Evolutionary conservation across 2,329 filamentous ascomycete species (phyloP), one percentile per base, ranked within the genome.

Genomic region (Trichoderma harzianum): DNA sequence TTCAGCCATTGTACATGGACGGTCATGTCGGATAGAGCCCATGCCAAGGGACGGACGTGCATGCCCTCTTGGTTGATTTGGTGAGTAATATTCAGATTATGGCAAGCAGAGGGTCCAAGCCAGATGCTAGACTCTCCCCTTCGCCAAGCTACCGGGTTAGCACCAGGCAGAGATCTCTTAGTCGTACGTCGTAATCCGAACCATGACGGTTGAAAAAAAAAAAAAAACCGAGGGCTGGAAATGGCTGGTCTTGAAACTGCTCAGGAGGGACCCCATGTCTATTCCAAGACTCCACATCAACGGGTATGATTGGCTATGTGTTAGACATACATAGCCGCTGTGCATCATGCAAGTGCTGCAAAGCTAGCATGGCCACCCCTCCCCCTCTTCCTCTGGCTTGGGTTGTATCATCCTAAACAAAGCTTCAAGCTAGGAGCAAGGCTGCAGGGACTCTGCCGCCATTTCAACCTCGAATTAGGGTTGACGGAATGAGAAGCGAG

Each of bases 301-400:
- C 30, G 30, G 18, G 24, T 7, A n/a, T 76, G 67, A 82, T 82
- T 82, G 80, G 80, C 26, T 74, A 77, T 73, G 74, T 78, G 76
- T 79, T 76, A 78, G 77, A 79, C 77, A 76, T 80, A 82, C 80
- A 82, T 82, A 82, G 79, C 80, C 81, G 81, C 80, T 82, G 78
- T 81, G 80, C 79, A 80, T 79, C 76, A 82, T 82, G 81, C 80
- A 81, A 81, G 80, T 81, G 80, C 78, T 66, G 81, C 79, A 78
- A 36, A 79, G 76, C 79, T 78, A 70, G 68, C 66, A 70, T 60
- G 60, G 51, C 66, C 58, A 64, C 71, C 71, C 71, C 67, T 70
- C 67, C 66, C 71, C 70, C 70, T 71, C 62, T 69, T 72, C 70
- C 57, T 71, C 62, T 62, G 39, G 55, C 39, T 7, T 71, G 63